phyloP scores from a whole-genome alignment of 345 rosid species.

The Microthlaspi erraticum region DNA sequence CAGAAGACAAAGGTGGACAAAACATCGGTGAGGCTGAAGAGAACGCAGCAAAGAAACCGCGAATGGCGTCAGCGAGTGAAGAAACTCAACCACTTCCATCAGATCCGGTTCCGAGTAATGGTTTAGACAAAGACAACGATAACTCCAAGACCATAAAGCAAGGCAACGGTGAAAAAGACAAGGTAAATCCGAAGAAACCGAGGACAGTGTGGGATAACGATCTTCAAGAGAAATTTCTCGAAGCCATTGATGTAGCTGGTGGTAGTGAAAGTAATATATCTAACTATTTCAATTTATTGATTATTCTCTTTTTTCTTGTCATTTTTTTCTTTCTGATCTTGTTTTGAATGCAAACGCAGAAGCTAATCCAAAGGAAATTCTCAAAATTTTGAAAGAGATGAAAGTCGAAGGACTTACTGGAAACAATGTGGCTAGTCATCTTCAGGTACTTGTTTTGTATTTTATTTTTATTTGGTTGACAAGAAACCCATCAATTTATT shows the following conservation, averaged over 20 bases:
- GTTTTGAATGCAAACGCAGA: conserved; percentile 25
- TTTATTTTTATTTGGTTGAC: background rate
- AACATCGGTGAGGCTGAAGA: background rate
- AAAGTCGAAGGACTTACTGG: conserved; percentile 25
- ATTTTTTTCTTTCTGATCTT: background rate
- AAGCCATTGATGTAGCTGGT: conserved; percentile 24
- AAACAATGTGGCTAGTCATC: conserved; percentile 35
- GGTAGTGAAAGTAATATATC: conserved; percentile 33
- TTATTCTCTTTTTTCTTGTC: no score
- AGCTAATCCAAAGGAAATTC: conserved; percentile 23
- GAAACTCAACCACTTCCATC: conserved; percentile 2
- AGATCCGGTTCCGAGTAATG: background rate
- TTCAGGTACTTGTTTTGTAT: conserved; percentile 32
- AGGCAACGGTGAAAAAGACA: background rate
- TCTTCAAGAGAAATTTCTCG: conserved; percentile 32
- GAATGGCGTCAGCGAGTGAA: background rate
- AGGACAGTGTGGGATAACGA: conserved; percentile 7
- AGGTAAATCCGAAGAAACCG: background rate
- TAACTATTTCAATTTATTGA: background rate
- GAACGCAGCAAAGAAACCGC: background rate
- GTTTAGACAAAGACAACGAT: background rate
- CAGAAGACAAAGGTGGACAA: background rate
- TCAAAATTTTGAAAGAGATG: conserved; percentile 22
- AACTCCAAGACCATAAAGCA: background rate
- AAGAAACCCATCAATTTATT: background rate